Conservation (phyloP, 139 green algal species). For the Micromonas commoda region DNA sequence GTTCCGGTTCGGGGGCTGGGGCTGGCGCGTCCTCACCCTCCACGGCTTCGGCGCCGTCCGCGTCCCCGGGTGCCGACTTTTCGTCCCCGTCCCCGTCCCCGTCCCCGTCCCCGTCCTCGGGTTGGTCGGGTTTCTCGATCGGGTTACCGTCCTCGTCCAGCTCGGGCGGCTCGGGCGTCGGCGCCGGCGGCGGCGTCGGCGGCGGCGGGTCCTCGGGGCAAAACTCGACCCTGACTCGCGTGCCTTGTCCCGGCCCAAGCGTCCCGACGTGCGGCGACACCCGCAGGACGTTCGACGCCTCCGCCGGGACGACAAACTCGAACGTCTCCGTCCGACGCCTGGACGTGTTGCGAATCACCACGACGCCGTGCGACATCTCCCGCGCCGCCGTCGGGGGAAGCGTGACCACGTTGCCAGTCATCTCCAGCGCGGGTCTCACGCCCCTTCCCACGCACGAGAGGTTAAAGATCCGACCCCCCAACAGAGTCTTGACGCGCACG, state of each 20-base stretch:
- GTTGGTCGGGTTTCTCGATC: background rate
- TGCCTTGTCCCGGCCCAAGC: background rate
- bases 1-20: no score
- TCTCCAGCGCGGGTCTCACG: background rate
- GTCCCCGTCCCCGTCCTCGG: background rate
- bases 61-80: no score
- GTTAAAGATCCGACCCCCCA: background rate
- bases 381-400: background rate
- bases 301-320: background rate
- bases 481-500: background rate
- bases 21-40: background rate
- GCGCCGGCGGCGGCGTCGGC: no score
- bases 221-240: background rate
- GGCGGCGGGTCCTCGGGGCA: background rate
- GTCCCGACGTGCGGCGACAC: background rate
- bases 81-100: background rate
- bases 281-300: background rate
- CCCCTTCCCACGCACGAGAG: background rate
- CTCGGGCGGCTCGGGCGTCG: background rate
- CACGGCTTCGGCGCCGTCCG: background rate
- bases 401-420: background rate
- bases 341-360: background rate
- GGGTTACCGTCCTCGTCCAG: background rate
- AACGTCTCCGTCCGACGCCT: background rate
- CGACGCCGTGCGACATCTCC: background rate